Base-by-base conservation (phyloP, 768 basidiomycete genomes). In the Mycena olivaceomarginata region DNA sequence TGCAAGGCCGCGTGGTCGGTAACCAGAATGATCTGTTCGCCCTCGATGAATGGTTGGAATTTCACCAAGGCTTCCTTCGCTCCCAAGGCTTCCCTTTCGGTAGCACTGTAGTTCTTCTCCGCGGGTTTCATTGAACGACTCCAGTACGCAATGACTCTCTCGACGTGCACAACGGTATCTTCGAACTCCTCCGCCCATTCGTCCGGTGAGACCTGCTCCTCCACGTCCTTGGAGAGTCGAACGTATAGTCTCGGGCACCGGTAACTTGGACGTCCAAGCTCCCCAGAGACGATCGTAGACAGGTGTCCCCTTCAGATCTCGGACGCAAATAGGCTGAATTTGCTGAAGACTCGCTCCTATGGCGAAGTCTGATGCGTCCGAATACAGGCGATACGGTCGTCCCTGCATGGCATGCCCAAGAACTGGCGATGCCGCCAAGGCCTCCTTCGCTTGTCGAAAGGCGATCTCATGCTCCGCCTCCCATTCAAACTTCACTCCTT, bases 141-240 rank as follows among this genome's bases (percentile, higher is more conserved):
- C 31, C 57, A 59, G 11, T 59, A 59, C 0, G 66, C 77, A 0
- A 82, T 81, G 0, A 84, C 82, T 1, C 81, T 22, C 69, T 84
- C 83, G 2, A 83, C 77, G 48, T 73, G 57, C 0, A 84, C 76
- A 0, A 37, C 39, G 5, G 83, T 82, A 0, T 80, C 79, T 18
- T 82, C 72, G 11, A 59, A 72, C 13, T 31, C 31, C 2, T 2
- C 16, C 0, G 31, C 70, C 78, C 78, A 78, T 6, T 4, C 45
- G 5, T 65, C 73, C n/a, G 16, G 37, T n/a, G n/a, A n/a, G n/a
- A n/a, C 48, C 22, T 25, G 8, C 77, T 67, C 71, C 25, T 53
- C 57, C 2, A 59, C 4, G 0, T 59, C 57, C 5, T 25, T 59
- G 5, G 8, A 63, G 20, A 56, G 31, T 0, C 39, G 37, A 4